These are phyloP conservation scores for Teratosphaeria gauchensis DNA, from an alignment of 2,329 filamentous ascomycete genomes.

Conservation along the genomic window DNA sequence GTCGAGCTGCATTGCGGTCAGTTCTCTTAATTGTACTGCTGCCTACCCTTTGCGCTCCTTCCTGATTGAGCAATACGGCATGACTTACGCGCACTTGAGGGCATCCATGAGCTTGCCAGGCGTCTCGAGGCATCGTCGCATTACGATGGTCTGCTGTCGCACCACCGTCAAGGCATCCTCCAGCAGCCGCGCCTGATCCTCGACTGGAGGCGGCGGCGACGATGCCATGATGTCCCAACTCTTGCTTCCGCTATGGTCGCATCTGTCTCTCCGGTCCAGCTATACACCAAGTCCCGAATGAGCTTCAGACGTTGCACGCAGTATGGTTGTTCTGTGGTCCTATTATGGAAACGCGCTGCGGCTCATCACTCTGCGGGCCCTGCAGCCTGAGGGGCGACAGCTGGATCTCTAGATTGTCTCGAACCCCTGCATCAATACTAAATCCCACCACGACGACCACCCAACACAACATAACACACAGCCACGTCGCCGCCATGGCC, in stretches of 20 bases:
- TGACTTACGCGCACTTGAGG: constrained; percentile 84
- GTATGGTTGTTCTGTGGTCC: background rate
- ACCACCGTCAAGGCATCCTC: constrained; percentile 96
- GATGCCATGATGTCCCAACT: constrained; percentile 9
- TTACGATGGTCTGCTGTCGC: constrained; percentile 90
- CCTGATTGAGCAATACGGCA: background rate
- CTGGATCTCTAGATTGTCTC: background rate
- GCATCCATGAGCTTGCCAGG: constrained; percentile 99
- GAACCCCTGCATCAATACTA: background rate
- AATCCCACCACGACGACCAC: background rate
- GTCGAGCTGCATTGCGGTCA: constrained; percentile 60
- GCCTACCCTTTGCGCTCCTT: background rate
- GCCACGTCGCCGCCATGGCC: constrained; percentile 1
- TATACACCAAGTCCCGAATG: background rate
- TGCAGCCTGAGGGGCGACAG: background rate
- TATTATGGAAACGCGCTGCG: background rate
- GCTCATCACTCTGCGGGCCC: background rate
- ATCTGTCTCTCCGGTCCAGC: background rate
- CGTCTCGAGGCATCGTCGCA: constrained; percentile 95
- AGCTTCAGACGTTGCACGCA: background rate
- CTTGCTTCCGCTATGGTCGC: background rate
- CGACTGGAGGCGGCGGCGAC: constrained; percentile 35
- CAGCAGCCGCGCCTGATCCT: constrained; percentile 70
- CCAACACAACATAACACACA: background rate
- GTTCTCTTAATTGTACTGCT: background rate